Evolutionary conservation across 176 grass and related monocot species (phyloP).

Genomic region (Neostapfia colusana): DNA sequence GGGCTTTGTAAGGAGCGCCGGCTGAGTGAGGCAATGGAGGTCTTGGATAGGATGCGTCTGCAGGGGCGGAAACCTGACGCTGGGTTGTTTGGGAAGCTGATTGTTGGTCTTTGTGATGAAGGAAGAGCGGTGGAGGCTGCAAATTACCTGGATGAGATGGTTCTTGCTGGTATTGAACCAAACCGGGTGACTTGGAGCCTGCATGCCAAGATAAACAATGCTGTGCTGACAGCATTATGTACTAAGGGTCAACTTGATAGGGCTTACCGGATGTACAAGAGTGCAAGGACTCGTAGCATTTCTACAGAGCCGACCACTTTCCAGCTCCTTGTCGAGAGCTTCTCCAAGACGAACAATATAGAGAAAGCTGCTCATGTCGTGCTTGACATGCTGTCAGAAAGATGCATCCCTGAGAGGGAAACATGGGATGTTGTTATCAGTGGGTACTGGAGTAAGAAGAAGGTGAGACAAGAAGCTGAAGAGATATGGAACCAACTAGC

Average conservation of each 20-base stretch:
- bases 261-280: constrained; percentile 70
- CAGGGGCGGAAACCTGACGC: constrained; percentile 82
- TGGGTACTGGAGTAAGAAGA: constrained; percentile 66
- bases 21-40: constrained; percentile 60
- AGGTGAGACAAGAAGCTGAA: constrained; percentile 49
- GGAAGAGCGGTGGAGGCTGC: no score
- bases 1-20: constrained; percentile 71
- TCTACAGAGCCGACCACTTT: constrained; percentile 63
- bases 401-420: constrained; percentile 67
- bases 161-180: constrained; percentile 41
- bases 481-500: constrained; percentile 44
- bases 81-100: constrained; percentile 20
- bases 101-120: no score
- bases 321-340: constrained; percentile 60
- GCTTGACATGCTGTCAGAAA: constrained; percentile 74
- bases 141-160: no score
- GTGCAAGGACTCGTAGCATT: constrained; percentile 67
- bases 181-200: constrained; percentile 82
- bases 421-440: constrained; percentile 62
- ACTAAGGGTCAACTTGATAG: constrained; percentile 41
- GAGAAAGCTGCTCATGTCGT: constrained; percentile 62
- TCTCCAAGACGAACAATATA: constrained; percentile 59
- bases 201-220: constrained; percentile 75
- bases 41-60: constrained; percentile 83
- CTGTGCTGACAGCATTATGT: constrained; percentile 62